Evolutionary conservation across 176 grass and related monocot genomes (phyloP).

Genomic region (Thalia dealbata): DNA sequence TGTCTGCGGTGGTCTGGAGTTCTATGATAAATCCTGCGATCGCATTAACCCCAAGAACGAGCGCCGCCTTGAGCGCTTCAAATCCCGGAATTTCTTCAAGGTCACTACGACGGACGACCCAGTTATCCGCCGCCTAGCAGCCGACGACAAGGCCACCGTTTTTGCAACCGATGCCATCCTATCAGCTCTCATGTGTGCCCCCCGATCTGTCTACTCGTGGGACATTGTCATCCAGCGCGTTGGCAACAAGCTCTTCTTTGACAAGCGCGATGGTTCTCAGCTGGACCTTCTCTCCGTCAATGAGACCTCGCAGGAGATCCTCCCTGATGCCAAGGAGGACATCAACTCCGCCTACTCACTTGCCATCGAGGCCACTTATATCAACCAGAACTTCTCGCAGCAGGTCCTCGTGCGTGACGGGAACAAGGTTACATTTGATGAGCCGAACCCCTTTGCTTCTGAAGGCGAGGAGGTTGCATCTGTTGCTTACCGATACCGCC

Average conservation of each 20-base stretch:
- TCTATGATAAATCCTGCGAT: slow-evolving; percentile 10
- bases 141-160: slow-evolving; percentile 12
- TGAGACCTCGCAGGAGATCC: slow-evolving; percentile 11
- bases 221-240: slow-evolving; percentile 16
- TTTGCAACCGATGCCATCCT: slow-evolving; percentile 14
- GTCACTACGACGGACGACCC: slow-evolving; percentile 15
- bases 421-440: slow-evolving; percentile 14
- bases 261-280: slow-evolving; percentile 9
- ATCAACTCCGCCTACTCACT: slow-evolving; percentile 13
- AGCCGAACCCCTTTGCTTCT: slow-evolving; percentile 9
- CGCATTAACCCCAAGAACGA: slow-evolving; percentile 19
- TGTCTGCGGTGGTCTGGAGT: slow-evolving; percentile 10
- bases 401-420: slow-evolving; percentile 11
- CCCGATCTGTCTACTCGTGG: slow-evolving; percentile 4
- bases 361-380: slow-evolving; percentile 11
- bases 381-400: slow-evolving; percentile 18
- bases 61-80: slow-evolving; percentile 14
- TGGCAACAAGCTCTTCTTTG: slow-evolving; percentile 17
- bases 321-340: slow-evolving; percentile 15
- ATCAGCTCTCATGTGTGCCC: slow-evolving; percentile 12
- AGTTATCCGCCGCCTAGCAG: slow-evolving; percentile 15
- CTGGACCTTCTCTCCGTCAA: slow-evolving; percentile 12
- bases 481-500: slow-evolving; percentile 15
- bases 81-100: slow-evolving; percentile 18
- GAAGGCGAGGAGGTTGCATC: slow-evolving; percentile 15